These are phyloP conservation scores for Amanita molliuscula DNA, from an alignment of 768 basidiomycete species.

Conservation along the genomic window DNA sequence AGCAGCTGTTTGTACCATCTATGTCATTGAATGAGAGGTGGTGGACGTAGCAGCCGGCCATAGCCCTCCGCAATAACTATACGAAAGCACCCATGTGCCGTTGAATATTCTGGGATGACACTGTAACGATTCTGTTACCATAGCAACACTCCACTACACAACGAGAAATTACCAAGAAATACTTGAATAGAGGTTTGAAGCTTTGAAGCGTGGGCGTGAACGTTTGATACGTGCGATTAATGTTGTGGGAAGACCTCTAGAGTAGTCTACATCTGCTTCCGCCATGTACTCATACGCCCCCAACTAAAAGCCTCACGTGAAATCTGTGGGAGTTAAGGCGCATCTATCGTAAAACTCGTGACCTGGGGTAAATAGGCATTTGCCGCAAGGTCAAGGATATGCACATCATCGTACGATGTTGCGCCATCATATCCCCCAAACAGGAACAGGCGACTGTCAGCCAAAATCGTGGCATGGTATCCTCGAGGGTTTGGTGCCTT, in stretches of 20 bases:
- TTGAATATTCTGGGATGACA: too few relatives aligned
- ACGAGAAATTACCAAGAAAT: too few relatives aligned
- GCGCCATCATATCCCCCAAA: constrained; percentile 87
- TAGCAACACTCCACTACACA: too few relatives aligned
- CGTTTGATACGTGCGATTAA: too few relatives aligned
- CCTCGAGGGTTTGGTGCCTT: constrained; percentile 66
- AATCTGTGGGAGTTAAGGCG: background rate
- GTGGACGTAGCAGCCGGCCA: too few relatives aligned
- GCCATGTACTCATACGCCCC: background rate
- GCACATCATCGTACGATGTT: constrained; percentile 77
- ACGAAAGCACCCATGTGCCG: too few relatives aligned
- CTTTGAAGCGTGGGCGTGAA: too few relatives aligned
- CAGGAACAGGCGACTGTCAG: constrained; percentile 78
- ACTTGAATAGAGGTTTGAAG: too few relatives aligned
- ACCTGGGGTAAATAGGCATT: constrained; percentile 88
- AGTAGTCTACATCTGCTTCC: background rate
- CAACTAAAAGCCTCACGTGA: background rate
- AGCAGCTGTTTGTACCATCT: too few relatives aligned
- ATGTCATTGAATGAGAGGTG: too few relatives aligned
- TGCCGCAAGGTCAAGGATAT: constrained; percentile 77
- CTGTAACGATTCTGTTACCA: too few relatives aligned
- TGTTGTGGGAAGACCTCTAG: background rate
- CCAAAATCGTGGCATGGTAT: constrained; percentile 74
- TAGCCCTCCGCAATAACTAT: too few relatives aligned
- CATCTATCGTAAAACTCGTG: constrained; percentile 59